Percentiles rank a stretch among this genome's conserved stretches.
These are phyloP conservation scores for Rhododendron williamsianum DNA, from an alignment of 148 eudicot species.

Conservation along the genomic window DNA sequence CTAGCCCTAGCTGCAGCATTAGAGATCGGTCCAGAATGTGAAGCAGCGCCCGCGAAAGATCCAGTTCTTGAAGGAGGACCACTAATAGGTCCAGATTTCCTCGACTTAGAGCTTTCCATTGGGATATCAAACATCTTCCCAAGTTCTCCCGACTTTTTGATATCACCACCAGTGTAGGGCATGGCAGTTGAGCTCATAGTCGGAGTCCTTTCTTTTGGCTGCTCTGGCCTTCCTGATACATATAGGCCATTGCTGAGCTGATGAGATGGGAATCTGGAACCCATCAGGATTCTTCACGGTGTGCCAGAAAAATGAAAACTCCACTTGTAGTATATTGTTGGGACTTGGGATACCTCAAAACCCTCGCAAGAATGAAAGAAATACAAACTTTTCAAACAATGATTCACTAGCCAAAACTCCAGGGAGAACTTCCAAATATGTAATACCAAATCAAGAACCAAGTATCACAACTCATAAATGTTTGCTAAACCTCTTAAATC, in stretches of 20 bases:
- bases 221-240: conserved; percentile 89
- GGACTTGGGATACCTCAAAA: not conserved
- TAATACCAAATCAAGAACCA: not conserved
- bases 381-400: not conserved
- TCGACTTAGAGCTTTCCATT: conserved; percentile 64
- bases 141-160: conserved; percentile 87
- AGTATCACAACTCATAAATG: not conserved
- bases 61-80: conserved; percentile 76
- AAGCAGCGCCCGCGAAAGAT: conserved; percentile 68
- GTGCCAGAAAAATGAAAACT: not conserved
- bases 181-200: conserved; percentile 86
- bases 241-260: conserved; percentile 91
- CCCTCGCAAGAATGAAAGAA: not conserved
- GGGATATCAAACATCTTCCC: conserved; percentile 93
- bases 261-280: conserved; percentile 88
- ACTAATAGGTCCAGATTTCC: conserved; percentile 82
- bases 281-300: conserved; percentile 37
- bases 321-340: not conserved
- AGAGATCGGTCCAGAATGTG: conserved; percentile 67
- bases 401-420: not conserved
- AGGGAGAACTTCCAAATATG: not conserved
- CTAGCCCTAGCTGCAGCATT: conserved; percentile 32
- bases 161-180: conserved; percentile 96
- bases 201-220: conserved; percentile 85
- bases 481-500: not conserved